phyloP scores from a whole-genome alignment of 2,329 filamentous ascomycete genomes.

The Juglanconis juglandina region DNA sequence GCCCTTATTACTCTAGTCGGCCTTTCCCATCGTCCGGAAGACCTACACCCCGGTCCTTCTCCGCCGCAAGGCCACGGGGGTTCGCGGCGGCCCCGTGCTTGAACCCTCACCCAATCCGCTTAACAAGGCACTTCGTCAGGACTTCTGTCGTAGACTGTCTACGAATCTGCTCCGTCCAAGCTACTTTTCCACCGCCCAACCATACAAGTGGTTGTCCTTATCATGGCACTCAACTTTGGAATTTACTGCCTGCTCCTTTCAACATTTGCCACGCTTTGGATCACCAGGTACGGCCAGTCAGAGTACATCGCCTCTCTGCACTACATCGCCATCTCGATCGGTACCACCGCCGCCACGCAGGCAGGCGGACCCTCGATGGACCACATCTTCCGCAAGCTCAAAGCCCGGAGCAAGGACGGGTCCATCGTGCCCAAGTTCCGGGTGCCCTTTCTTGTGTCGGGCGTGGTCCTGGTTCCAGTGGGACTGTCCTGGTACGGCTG shows the following conservation, averaged over 20 bases:
- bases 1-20: conserved; percentile 31
- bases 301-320: conserved; percentile 46
- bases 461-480: conserved; percentile 40
- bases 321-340: conserved; percentile 53
- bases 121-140: conserved; percentile 22
- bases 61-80: conserved; percentile 19
- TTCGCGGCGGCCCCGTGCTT: neutral
- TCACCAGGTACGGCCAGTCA: conserved; percentile 43
- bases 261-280: conserved; percentile 50
- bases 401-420: conserved; percentile 15
- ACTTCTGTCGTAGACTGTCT: conserved; percentile 20
- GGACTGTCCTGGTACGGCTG: conserved; percentile 51
- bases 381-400: conserved; percentile 25
- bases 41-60: conserved; percentile 34
- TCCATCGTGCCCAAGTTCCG: conserved; percentile 17
- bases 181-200: conserved; percentile 50
- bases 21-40: conserved; percentile 36
- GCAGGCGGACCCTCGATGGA: conserved; percentile 29
- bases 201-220: conserved; percentile 46
- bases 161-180: conserved; percentile 33
- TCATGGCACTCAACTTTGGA: conserved; percentile 49
- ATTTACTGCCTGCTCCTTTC: conserved; percentile 54
- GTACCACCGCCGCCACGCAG: conserved; percentile 48
- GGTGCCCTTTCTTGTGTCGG: conserved; percentile 25
- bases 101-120: neutral